Evolutionary conservation across 1,139 yeast species (phyloP).

Genomic region (Taphrina sp.): DNA sequence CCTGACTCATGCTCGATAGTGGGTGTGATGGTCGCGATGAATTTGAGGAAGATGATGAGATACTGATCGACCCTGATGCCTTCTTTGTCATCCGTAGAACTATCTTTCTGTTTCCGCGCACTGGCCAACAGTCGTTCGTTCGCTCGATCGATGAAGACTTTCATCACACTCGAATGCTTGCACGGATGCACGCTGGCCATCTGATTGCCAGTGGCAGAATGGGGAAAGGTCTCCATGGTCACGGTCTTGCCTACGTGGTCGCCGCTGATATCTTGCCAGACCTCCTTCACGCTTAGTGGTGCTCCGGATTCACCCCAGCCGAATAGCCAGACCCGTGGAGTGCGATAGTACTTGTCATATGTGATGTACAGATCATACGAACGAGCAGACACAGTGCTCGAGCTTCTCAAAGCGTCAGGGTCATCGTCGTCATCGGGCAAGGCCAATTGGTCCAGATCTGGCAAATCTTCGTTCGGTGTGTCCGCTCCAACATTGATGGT

Average conservation of each 20-base stretch:
- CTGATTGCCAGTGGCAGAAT: conserved; percentile 67
- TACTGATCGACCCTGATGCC: conserved; percentile 86
- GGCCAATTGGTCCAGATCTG: conserved; percentile 48
- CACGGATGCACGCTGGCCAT: conserved; percentile 96
- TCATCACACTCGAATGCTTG: conserved; percentile 92
- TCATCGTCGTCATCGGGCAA: conserved; percentile 50
- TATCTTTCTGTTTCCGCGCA: background rate
- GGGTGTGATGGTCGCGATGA: conserved; percentile 95
- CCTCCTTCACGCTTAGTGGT: conserved; percentile 80
- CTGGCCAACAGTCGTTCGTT: conserved; percentile 39
- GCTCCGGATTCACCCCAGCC: conserved; percentile 83
- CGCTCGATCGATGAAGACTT: conserved; percentile 70
- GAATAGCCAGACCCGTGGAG: conserved; percentile 87
- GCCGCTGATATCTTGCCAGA: conserved; percentile 90
- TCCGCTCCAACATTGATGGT: conserved; percentile 45
- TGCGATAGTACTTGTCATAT: conserved; percentile 91
- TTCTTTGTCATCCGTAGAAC: background rate
- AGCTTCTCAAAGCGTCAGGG: conserved; percentile 46
- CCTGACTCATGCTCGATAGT: conserved; percentile 83
- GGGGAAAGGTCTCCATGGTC: conserved; percentile 86
- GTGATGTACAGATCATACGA: conserved; percentile 85
- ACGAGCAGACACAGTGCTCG: conserved; percentile 51
- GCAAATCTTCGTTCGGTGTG: conserved; percentile 42
- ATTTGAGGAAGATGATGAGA: conserved; percentile 80
- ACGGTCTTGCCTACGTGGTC: conserved; percentile 96